These are phyloP conservation scores for Protea cynaroides DNA, from an alignment of 164 flowering plant genomes.

Conservation along the genomic window DNA sequence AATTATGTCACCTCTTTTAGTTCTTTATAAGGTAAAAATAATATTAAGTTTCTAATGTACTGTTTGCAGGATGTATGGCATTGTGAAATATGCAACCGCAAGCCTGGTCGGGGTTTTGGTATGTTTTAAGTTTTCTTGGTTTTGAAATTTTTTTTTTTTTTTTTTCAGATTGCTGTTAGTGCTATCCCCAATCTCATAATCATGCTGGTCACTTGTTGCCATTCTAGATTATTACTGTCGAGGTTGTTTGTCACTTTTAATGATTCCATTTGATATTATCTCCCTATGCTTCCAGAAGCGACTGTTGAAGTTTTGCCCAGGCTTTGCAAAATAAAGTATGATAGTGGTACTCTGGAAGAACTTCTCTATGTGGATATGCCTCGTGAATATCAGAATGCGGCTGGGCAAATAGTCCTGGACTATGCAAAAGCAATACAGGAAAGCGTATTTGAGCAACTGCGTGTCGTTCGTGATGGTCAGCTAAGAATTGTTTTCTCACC, in stretches of 20 bases:
- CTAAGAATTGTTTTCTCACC: constrained; percentile 91
- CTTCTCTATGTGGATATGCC: constrained; percentile 99
- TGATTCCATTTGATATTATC: neutral
- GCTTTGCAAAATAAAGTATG: constrained; percentile 96
- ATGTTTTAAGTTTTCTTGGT: constrained; percentile 21
- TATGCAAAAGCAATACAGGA: constrained; percentile 99
- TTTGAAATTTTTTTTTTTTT: neutral
- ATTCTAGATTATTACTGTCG: neutral
- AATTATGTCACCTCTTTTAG: too few species aligned
- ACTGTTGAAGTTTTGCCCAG: constrained; percentile 96
- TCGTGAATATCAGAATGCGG: constrained; percentile 73
- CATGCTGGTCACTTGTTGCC: too few species aligned
- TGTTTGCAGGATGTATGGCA: constrained; percentile 94
- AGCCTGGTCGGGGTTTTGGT: constrained; percentile 99
- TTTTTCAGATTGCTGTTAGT: too few species aligned
- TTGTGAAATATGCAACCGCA: constrained; percentile 96
- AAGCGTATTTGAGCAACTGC: constrained; percentile 97
- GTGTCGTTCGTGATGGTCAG: constrained; percentile 99
- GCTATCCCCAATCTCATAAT: too few species aligned
- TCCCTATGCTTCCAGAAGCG: constrained; percentile 55
- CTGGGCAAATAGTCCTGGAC: constrained; percentile 94
- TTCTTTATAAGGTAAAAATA: too few species aligned
- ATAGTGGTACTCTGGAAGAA: constrained; percentile 97
- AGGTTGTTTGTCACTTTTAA: neutral
- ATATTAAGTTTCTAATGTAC: neutral